phyloP scores from a whole-genome alignment of 345 rosid genomes.

The Nephelium lappaceum region DNA sequence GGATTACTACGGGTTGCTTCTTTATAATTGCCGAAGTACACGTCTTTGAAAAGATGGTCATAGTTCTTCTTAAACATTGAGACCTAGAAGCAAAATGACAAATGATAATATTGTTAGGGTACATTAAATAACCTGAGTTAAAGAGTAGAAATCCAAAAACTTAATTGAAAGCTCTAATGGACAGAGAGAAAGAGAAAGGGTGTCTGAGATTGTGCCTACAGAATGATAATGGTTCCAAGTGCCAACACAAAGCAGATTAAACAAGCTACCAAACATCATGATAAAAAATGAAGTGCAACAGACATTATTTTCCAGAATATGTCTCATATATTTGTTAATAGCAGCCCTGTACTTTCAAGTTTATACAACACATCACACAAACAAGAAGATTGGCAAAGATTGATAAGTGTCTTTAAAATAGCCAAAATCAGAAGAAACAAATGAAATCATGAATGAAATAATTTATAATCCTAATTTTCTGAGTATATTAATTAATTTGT shows the following conservation, averaged over 20 bases:
- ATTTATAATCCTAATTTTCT: background rate
- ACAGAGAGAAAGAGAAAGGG: background rate
- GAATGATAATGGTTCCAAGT: background rate
- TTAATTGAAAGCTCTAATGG: background rate
- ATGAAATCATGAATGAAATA: background rate
- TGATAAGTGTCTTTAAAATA: background rate
- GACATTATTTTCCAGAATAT: background rate
- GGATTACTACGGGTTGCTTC: constrained; percentile 91
- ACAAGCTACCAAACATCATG: background rate
- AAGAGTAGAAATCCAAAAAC: constrained; percentile 1
- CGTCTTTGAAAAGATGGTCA: constrained; percentile 88
- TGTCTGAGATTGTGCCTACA: background rate
- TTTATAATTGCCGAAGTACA: constrained; percentile 82
- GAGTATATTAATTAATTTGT: constrained; percentile 11
- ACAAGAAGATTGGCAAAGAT: background rate
- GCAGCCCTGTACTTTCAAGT: background rate
- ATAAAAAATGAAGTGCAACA: background rate
- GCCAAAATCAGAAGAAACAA: background rate
- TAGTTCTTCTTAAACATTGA: constrained; percentile 95
- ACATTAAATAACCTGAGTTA: background rate
- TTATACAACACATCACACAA: background rate
- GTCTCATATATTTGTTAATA: background rate
- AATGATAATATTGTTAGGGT: background rate
- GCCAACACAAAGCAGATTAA: background rate
- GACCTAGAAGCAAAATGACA: constrained; percentile 48